These are phyloP conservation scores for Rhypophila decipiens DNA, from an alignment of 495 filamentous ascomycete genomes.

Conservation along the genomic window DNA sequence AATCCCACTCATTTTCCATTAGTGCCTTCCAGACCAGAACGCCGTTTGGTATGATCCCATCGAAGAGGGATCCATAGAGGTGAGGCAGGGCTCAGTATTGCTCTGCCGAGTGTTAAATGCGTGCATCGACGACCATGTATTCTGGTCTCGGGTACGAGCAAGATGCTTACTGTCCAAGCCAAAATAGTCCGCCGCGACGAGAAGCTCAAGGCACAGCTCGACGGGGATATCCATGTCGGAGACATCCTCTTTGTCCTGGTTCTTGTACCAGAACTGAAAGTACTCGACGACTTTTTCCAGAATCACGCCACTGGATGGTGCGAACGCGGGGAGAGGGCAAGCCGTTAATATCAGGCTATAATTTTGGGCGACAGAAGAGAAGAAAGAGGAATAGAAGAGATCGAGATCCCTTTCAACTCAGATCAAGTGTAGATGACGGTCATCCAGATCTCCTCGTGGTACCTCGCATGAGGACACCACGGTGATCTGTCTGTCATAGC, in stretches of 20 bases:
- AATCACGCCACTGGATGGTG: slow-evolving; percentile 56
- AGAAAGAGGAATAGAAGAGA: background rate
- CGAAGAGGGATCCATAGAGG: too few relatives aligned
- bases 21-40: too few relatives aligned
- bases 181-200: slow-evolving; percentile 85
- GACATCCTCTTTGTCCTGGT: slow-evolving; percentile 68
- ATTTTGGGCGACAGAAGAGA: slow-evolving; percentile 1
- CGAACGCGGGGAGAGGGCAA: background rate
- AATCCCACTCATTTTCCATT: too few relatives aligned
- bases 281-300: slow-evolving; percentile 91
- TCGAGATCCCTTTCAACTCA: slow-evolving; percentile 25
- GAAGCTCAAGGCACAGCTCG: slow-evolving; percentile 80
- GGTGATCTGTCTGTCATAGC: slow-evolving; percentile 32
- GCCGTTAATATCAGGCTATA: background rate
- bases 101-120: too few relatives aligned
- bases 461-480: too few relatives aligned
- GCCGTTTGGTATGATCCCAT: slow-evolving; percentile 1
- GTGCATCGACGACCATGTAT: background rate
- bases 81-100: too few relatives aligned
- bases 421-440: slow-evolving; percentile 54
- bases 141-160: background rate
- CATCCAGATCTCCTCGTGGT: slow-evolving; percentile 37
- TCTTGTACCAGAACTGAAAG: slow-evolving; percentile 81
- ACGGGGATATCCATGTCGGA: slow-evolving; percentile 87
- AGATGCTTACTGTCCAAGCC: slow-evolving; percentile 35